Evolutionary conservation across 2,329 filamentous ascomycete species (phyloP), one percentile per base, ranked within the genome.

Genomic region (Boeremia lycopersici): DNA sequence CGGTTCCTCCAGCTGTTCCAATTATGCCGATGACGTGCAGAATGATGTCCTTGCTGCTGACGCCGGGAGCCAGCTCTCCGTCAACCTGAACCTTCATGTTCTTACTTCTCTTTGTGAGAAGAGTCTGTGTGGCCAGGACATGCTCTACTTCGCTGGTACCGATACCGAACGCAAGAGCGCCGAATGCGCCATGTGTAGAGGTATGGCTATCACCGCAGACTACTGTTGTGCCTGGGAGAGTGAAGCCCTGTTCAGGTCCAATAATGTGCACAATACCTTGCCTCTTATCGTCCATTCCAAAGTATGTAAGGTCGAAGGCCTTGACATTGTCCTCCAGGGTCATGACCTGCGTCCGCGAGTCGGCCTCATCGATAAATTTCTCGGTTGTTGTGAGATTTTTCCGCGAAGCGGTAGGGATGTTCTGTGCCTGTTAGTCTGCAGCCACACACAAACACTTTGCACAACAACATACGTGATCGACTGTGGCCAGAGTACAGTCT

Each of bases 221-320:
- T 33, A 98, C 90, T 3, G 95, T 99, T 49, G 95, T 98, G 65
- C 91, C 95, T 36, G 95, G 95, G 33, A 98, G 88, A 52, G 95
- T 99, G 82, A 99, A 99, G 65, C 95, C 95, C 78, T 99, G 95
- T 82, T 99, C 95, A 35, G 95, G 95, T 31, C 95, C 95, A 68
- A 99, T 98, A 70, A 99, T 91, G 79, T 99, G 95, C 54, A 98
- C 95, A 69, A 99, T 99, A 64, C 95, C 95, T 79, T 99, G 95
- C 63, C 95, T 88, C 84, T 95, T 96, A 79, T 98, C 93, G 65
- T 89, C 90, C 61, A 99, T 87, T 59, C 95, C 95, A 74, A 99
- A 99, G 80, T 97, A 98, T 75, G 93, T 97, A 71, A 99, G 84
- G 71, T 91, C 92, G 74, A 97, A 98, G 63, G 93, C 90, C 80